phyloP scores from a whole-genome alignment of 441 rosid species.

The Erysimum pusillum region DNA sequence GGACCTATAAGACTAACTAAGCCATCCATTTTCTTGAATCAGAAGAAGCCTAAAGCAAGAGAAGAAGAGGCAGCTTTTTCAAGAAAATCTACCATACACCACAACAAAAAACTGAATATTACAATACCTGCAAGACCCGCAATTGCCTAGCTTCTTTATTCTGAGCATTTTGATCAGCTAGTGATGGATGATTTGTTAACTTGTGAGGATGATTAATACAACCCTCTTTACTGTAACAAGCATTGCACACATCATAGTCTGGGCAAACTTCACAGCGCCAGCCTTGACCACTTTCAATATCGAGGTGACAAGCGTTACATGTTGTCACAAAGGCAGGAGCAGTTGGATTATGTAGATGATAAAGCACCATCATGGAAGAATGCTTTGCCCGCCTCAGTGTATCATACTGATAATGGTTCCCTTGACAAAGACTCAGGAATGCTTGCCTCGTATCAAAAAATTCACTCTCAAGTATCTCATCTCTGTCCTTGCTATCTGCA shows the following conservation, averaged over 20 bases:
- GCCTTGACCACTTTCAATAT: conserved; percentile 98
- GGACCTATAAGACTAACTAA: conserved; percentile 27
- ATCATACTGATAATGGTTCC: conserved; percentile 98
- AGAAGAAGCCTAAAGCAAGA: conserved; percentile 20
- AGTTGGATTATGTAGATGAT: conserved; percentile 99
- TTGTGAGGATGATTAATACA: conserved; percentile 95
- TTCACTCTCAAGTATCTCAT: conserved; percentile 97
- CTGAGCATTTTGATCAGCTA: conserved; percentile 93
- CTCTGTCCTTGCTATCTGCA: conserved; percentile 85
- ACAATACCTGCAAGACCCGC: conserved; percentile 88
- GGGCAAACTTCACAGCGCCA: conserved; percentile 99
- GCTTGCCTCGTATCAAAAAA: conserved; percentile 98
- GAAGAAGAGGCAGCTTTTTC: conserved; percentile 12
- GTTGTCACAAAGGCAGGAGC: conserved; percentile 97
- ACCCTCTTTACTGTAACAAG: conserved; percentile 86
- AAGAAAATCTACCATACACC: not conserved
- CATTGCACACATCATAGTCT: conserved; percentile 94
- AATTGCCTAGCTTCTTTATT: conserved; percentile 95
- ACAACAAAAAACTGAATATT: not conserved
- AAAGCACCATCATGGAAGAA: conserved; percentile 99
- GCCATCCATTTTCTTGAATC: conserved; percentile 16
- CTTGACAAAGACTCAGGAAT: conserved; percentile 98
- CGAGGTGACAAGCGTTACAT: conserved; percentile 85
- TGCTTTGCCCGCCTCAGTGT: conserved; percentile 98
- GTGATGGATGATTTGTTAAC: conserved; percentile 89